Base-by-base conservation (phyloP, 2,329 filamentous ascomycete genomes). In the Xylaria sp. region DNA sequence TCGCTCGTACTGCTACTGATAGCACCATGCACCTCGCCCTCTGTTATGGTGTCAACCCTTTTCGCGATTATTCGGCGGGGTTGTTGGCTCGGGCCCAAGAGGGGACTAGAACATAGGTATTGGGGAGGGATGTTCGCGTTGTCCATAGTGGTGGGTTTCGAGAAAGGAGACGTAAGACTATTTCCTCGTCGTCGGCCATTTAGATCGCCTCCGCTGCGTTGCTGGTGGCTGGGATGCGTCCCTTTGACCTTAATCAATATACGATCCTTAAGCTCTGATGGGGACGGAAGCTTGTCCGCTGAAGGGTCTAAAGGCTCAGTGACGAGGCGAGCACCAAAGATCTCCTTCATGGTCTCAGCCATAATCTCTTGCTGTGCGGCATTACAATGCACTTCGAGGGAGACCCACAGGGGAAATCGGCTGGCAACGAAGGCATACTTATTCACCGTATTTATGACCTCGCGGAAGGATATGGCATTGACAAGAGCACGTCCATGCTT, bases 181-280 rank as follows among this genome's bases (percentile, higher is more conserved):
- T 86, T 88, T 58, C 88, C 88, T 28, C 88, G 85, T 64, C 83
- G 84, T 49, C 88, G 84, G 18, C 86, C 85, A 9, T 80, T 75
- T 10, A 81, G 74, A 56, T 86, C 84, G 20, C 83, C 81, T 59
- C 80, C 80, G 52, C 82, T 80, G 33, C 82, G 81, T 12, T 79
- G 83, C 58, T 87, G 84, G 52, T 85, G 83, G 13, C 78, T 80
- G 55, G 87, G 85, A 73, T 89, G 86, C 8, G 93, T 90, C 73
- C 92, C 92, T 81, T 98, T 99, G 71, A 98, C 96, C 80, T 99
- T 99, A 85, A 98, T 91, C 65, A 99, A 84, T 66, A 98, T 93
- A 51, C 91, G 91, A 75, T 92, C 86, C 82, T 91, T 92, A 56
- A 99, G 85, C 74, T 98, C 90, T 56, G 96, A 92, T 0, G 96